Conservation (phyloP, 192 early-diverging fungal species). For the Gigaspora rosea region DNA sequence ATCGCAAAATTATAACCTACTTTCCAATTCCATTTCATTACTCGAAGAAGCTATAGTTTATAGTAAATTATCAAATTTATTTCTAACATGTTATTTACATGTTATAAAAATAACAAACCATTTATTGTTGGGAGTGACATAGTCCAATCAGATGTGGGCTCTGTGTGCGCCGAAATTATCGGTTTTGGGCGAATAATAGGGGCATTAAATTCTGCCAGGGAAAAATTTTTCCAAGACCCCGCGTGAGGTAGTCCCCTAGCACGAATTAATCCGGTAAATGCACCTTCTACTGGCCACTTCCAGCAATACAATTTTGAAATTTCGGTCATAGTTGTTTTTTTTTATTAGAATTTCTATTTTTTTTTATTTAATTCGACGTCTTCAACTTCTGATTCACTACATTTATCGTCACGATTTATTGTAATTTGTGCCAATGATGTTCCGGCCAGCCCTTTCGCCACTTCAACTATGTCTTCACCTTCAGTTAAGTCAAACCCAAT, state of each 20-base stretch:
- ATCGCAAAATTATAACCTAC: no score
- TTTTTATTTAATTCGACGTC: neutral
- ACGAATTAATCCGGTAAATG: neutral
- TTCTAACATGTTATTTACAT: neutral
- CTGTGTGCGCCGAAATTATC: neutral
- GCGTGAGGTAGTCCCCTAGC: neutral
- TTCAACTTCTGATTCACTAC: neutral
- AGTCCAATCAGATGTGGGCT: neutral
- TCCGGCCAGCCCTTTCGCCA: neutral
- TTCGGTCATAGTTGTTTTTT: neutral
- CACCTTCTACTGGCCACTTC: neutral
- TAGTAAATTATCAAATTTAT: neutral
- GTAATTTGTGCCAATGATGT: no score
- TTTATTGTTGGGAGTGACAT: neutral
- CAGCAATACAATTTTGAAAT: slow-evolving; percentile 1
- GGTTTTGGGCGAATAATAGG: neutral
- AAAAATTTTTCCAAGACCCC: neutral
- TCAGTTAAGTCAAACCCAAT: slow-evolving; percentile 4
- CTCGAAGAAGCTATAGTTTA: neutral
- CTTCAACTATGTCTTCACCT: neutral
- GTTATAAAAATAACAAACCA: no score
- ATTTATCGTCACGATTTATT: neutral
- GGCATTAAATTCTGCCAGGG: neutral
- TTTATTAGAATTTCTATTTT: neutral
- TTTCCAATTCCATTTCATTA: no score